Conservation (phyloP, 371 early-diverging fungal genomes). For the Mucor mucedo region DNA sequence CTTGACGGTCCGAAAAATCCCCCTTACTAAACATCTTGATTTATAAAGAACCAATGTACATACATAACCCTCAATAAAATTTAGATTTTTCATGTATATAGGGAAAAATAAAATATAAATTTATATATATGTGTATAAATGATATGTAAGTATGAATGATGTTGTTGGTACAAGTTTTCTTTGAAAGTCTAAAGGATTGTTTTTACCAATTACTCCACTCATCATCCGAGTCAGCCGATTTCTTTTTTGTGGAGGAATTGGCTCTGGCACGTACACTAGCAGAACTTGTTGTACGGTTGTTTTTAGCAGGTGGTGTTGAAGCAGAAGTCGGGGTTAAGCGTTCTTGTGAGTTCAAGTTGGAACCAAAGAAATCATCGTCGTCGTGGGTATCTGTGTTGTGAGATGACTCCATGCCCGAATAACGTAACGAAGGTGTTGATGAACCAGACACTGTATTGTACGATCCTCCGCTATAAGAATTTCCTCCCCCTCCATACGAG, state of each 20-base stretch:
- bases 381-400: slow-evolving; percentile 39
- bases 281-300: neutral
- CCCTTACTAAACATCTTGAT: slow-evolving; percentile 11
- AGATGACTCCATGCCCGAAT: slow-evolving; percentile 16
- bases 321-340: slow-evolving; percentile 35
- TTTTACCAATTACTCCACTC: slow-evolving; percentile 62
- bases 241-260: slow-evolving; percentile 43
- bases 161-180: too few relatives aligned
- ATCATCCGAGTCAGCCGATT: slow-evolving; percentile 54
- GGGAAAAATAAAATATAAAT: too few relatives aligned
- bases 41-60: neutral
- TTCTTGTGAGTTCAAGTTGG: slow-evolving; percentile 36
- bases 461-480: neutral
- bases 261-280: slow-evolving; percentile 34
- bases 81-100: too few relatives aligned
- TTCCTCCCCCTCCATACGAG: neutral
- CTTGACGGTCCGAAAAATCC: slow-evolving; percentile 13
- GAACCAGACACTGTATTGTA: neutral
- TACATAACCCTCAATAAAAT: neutral
- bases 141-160: too few relatives aligned
- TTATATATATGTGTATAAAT: too few relatives aligned
- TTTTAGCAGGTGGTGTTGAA: slow-evolving; percentile 37
- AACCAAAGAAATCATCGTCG: slow-evolving; percentile 55
- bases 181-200: too few relatives aligned
- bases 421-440: slow-evolving; percentile 22